These are phyloP conservation scores for Corymbia citriodora DNA, from an alignment of 441 rosid genomes.

Conservation along the genomic window DNA sequence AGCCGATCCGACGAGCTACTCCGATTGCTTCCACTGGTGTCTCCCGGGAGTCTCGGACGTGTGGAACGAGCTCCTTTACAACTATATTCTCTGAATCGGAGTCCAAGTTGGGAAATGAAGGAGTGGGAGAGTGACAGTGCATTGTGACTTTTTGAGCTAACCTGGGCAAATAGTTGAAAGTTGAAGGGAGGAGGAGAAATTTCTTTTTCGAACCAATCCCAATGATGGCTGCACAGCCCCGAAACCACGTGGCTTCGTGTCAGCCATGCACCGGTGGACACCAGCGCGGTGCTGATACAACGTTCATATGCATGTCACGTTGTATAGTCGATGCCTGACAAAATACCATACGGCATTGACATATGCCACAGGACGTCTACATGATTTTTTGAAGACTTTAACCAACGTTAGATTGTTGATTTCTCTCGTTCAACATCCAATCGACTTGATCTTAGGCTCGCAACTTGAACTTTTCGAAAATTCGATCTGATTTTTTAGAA, in stretches of 20 bases:
- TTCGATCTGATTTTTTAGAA: not conserved
- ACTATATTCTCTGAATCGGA: slow-evolving; percentile 18
- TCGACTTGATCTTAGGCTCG: not conserved
- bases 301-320: not conserved
- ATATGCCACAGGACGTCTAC: not conserved
- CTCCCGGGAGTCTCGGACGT: slow-evolving; percentile 58
- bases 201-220: not conserved
- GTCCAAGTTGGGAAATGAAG: not conserved
- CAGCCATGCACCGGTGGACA: not conserved
- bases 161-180: not conserved
- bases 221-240: not conserved
- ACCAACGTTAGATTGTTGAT: not conserved
- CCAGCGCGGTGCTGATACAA: accelerated
- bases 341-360: not conserved
- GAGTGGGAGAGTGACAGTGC: not conserved
- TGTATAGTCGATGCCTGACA: not conserved
- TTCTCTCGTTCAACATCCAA: not conserved
- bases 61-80: slow-evolving; percentile 60
- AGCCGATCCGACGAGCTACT: slow-evolving; percentile 33
- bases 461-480: not conserved
- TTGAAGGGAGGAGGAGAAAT: not conserved
- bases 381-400: not conserved
- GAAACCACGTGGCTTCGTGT: not conserved
- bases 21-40: slow-evolving; percentile 74
- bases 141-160: not conserved